Evolutionary conservation across 768 basidiomycete genomes (phyloP).

Genomic region (Steccherinum ochraceum): DNA sequence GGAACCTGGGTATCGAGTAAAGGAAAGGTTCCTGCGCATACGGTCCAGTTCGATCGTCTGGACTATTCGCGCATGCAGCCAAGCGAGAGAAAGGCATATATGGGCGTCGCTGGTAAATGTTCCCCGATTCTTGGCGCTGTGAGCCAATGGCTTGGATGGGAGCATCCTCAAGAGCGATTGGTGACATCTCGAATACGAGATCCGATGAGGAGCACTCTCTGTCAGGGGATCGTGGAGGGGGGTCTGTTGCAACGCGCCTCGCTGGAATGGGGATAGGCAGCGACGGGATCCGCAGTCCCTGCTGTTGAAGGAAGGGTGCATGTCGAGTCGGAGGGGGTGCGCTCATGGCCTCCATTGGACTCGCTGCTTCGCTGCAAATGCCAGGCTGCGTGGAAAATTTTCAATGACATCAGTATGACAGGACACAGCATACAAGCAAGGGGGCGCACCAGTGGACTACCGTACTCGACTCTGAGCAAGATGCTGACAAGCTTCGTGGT

Average conservation of each 20-base stretch:
- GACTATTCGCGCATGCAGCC: constrained; percentile 4
- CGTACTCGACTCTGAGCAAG: not conserved
- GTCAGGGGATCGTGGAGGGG: constrained; percentile 22
- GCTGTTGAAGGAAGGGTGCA: constrained; percentile 2
- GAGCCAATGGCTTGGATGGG: constrained; percentile 3
- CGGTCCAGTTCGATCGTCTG: constrained; percentile 2
- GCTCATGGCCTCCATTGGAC: constrained; percentile 5
- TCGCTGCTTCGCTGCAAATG: not conserved
- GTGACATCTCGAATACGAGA: constrained; percentile 51
- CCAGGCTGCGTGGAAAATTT: not conserved
- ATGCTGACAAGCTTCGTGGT: not conserved
- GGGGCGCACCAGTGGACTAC: not conserved
- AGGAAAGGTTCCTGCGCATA: constrained; percentile 13
- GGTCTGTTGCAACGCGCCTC: constrained; percentile 7
- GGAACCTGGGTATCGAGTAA: constrained; percentile 12
- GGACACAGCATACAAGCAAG: not conserved
- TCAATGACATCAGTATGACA: not conserved
- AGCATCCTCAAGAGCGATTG: constrained; percentile 18
- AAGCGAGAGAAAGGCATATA: constrained; percentile 4
- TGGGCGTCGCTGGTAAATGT: constrained; percentile 11
- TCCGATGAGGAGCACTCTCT: constrained; percentile 35
- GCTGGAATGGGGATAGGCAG: constrained; percentile 16
- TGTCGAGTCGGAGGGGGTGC: constrained; percentile 3
- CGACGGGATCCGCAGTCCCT: constrained; percentile 5
- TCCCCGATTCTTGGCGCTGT: constrained; percentile 2